Percentiles rank a stretch among this genome's conserved stretches.
These are phyloP conservation scores for Botrytis squamosa DNA, from an alignment of 2,329 filamentous ascomycete species.

Conservation along the genomic window DNA sequence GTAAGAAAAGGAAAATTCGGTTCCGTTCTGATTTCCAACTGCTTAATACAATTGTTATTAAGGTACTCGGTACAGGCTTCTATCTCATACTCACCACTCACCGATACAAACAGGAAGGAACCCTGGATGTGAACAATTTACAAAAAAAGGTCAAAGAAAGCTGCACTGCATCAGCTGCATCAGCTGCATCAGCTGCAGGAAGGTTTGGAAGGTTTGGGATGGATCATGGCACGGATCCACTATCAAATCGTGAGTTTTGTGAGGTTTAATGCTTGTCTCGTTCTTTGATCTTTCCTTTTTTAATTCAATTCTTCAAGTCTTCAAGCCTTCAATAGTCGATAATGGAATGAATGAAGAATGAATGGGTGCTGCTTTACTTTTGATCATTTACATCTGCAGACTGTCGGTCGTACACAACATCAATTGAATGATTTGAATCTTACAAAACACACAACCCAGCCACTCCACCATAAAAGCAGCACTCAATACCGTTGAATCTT, in stretches of 20 bases:
- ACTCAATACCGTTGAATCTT: not conserved
- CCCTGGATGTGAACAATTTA: constrained; percentile 8
- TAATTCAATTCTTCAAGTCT: not conserved
- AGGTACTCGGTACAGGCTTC: not conserved
- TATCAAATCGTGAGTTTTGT: not conserved
- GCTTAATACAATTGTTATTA: not conserved
- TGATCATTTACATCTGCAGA: fast-evolving
- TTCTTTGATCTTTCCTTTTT: not conserved
- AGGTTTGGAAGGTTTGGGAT: not conserved
- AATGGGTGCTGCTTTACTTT: not conserved
- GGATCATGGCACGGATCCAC: not conserved
- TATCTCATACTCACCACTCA: constrained; percentile 1
- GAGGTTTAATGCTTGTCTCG: not conserved
- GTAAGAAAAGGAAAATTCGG: not conserved
- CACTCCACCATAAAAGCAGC: not conserved
- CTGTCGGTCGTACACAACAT: too few species aligned
- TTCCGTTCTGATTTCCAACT: not conserved
- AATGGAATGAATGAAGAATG: not conserved
- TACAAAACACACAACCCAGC: fast-evolving
- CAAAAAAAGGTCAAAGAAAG: not conserved
- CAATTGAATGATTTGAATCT: not conserved
- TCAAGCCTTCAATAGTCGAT: not conserved
- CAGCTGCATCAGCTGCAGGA: not conserved
- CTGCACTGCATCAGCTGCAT: not conserved
- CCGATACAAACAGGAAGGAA: constrained; percentile 8